Conservation (phyloP, 345 rosid species). For the Eucalyptus cloeziana region DNA sequence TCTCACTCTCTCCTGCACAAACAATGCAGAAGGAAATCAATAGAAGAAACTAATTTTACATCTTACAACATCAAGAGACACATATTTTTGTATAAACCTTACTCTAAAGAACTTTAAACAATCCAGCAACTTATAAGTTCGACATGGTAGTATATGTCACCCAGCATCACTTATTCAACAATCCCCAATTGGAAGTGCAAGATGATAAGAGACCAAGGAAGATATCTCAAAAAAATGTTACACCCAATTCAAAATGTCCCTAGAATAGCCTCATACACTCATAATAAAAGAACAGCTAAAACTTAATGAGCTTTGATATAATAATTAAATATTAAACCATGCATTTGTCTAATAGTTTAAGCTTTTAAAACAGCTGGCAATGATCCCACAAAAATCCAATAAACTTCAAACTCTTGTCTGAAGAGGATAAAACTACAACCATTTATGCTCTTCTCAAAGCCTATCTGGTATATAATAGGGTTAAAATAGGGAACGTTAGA, state of each 20-base stretch:
- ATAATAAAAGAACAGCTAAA: not conserved
- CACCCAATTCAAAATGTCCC: not conserved
- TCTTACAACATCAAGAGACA: not conserved
- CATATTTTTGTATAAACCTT: not conserved
- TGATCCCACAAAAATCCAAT: too few relatives aligned
- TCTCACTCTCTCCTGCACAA: conserved; percentile 57
- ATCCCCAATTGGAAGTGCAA: not conserved
- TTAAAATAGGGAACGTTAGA: not conserved
- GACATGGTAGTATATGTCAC: not conserved
- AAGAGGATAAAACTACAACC: not conserved
- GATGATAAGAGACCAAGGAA: not conserved
- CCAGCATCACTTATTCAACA: not conserved
- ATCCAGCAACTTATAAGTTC: not conserved
- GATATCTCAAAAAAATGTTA: not conserved
- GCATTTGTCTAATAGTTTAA: too few relatives aligned
- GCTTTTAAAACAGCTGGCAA: too few relatives aligned
- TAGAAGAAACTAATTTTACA: not conserved
- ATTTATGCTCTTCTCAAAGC: not conserved
- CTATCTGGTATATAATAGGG: not conserved
- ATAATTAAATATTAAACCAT: too few relatives aligned
- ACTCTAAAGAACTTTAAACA: not conserved
- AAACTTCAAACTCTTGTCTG: not conserved
- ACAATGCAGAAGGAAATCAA: not conserved
- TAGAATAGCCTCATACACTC: not conserved
- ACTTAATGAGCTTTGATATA: too few relatives aligned